Evolutionary conservation across 2,329 filamentous ascomycete genomes (phyloP), one percentile per base, ranked within the genome.

Genomic region (Periconia sp.): DNA sequence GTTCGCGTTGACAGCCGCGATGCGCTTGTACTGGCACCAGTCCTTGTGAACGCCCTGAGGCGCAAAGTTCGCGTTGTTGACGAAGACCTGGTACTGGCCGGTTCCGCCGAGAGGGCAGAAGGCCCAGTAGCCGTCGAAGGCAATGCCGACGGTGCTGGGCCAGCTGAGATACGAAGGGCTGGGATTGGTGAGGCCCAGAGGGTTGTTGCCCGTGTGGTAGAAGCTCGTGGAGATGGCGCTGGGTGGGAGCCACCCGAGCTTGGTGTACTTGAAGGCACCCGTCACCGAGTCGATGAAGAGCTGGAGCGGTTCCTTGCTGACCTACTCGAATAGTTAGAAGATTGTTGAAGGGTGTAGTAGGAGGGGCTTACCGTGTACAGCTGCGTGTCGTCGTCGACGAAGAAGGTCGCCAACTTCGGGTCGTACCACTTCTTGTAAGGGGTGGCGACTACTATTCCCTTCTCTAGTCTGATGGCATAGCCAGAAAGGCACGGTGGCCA

Each of bases 341-440:
- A 19, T 15, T n/a, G 20, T 18, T 18, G 18, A 3, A 31, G 23
- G 11, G 30, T 45, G 6, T 37, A n/a, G 9, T 6, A 13, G 30
- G n/a, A 13, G 20, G 1, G 20, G 57, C 65, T 48, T 62, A 69
- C 65, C 7, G 64, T 70, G 55, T 69, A 69, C 33, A 62, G 18
- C 46, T 63, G 55, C 44, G 62, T 67, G 50, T 66, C 63, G 20
- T 67, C 62, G 44, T 64, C 63, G 30, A 64, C 66, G 41, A 65
- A 69, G 53, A 71, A 66, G 23, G 63, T 61, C 20, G 63, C 53
- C 15, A 69, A 57, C 49, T 64, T 64, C 14, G 59, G 59, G 30
- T 66, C 59, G 47, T 53, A 68, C 57, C 58, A 66, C 48, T 63
- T 66, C 59, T 65, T 67, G 57, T 68, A 69, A 30, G 64, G 63